Conservation (phyloP, 2,329 filamentous ascomycete genomes). For the Colletotrichum theobromicola region DNA sequence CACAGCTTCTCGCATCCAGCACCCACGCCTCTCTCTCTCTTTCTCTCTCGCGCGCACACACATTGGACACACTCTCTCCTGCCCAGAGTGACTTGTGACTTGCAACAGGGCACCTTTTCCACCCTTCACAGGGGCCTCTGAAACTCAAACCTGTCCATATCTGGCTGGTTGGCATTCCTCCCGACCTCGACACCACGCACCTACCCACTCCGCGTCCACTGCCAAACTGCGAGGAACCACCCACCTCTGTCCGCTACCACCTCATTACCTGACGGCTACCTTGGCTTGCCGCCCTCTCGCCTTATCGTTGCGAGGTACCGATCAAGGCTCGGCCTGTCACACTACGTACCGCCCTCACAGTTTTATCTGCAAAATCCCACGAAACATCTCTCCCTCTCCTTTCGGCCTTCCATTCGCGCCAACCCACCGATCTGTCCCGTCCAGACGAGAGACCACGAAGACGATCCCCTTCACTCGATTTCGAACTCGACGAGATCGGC, state of each 20-base stretch:
- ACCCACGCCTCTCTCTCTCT: background rate
- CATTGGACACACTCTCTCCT: background rate
- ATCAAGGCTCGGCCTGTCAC: background rate
- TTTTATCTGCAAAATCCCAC: constrained; percentile 19
- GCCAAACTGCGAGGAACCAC: background rate
- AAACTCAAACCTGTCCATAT: constrained; percentile 21
- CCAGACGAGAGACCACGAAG: constrained; percentile 3
- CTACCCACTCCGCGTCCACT: background rate
- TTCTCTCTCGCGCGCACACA: background rate
- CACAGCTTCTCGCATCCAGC: background rate
- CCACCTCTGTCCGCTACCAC: background rate
- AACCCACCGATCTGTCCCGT: background rate
- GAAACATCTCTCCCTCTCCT: constrained; percentile 17
- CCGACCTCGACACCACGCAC: background rate
- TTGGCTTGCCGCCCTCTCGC: background rate
- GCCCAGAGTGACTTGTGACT: background rate
- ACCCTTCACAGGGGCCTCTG: constrained; percentile 15
- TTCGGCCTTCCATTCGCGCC: constrained; percentile 8
- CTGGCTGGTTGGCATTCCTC: constrained; percentile 13
- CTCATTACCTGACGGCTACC: background rate
- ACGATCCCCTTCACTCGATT: constrained; percentile 10
- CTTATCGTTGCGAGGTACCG: background rate
- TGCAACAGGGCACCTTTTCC: constrained; percentile 5
- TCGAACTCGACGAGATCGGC: background rate
- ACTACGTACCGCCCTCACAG: constrained; percentile 13